A percentile compares a stretch with the other conserved stretches of the same genome.
These are phyloP conservation scores for Leishmania arabica DNA, from an alignment of 208 protist genomes.

Conservation along the genomic window DNA sequence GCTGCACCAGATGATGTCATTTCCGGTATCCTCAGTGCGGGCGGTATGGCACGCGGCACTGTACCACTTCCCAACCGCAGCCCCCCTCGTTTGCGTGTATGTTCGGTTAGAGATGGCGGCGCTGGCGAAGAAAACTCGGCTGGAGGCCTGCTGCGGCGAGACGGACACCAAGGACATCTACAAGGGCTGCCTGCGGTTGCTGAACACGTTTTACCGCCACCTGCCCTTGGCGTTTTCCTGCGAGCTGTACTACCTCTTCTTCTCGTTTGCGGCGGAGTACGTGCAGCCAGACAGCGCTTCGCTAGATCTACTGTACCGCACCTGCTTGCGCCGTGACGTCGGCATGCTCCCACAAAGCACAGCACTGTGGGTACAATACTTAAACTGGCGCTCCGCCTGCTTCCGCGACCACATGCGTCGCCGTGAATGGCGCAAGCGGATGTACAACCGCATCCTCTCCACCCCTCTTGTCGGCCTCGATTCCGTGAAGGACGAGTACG, in stretches of 20 bases:
- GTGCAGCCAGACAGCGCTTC: conserved; percentile 61
- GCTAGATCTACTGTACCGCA: conserved; percentile 62
- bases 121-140: conserved; percentile 31
- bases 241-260: conserved; percentile 78
- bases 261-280: conserved; percentile 63
- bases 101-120: conserved; percentile 62
- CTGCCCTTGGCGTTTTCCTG: conserved; percentile 71
- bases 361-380: conserved; percentile 70
- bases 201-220: conserved; percentile 85
- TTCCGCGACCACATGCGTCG: conserved; percentile 46
- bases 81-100: conserved; percentile 55
- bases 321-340: conserved; percentile 64
- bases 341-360: conserved; percentile 76
- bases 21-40: conserved; percentile 71
- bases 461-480: conserved; percentile 70
- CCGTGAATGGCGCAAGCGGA: conserved; percentile 64
- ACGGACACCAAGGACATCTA: conserved; percentile 64
- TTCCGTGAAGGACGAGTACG: conserved; percentile 77
- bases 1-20: conserved; percentile 55
- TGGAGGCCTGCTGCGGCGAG: conserved; percentile 63
- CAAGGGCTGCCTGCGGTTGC: conserved; percentile 58
- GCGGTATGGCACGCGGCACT: conserved; percentile 70
- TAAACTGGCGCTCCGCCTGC: conserved; percentile 53
- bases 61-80: conserved; percentile 76
- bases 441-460: conserved; percentile 71